Conservation (phyloP, 2,329 filamentous ascomycete genomes). For the Alternaria tenuissima region DNA sequence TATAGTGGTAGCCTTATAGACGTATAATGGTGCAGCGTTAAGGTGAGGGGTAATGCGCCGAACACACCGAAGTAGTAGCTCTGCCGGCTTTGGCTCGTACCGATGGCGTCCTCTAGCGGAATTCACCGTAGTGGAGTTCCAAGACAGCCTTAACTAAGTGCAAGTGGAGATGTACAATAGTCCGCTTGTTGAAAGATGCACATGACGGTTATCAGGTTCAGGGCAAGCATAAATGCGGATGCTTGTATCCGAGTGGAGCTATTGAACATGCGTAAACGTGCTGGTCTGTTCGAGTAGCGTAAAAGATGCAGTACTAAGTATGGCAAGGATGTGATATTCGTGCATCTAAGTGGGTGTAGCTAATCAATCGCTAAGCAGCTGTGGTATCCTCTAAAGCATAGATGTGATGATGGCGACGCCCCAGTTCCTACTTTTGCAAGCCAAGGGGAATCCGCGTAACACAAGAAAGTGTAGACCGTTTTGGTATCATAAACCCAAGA, state of each 20-base stretch:
- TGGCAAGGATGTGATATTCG: constrained; percentile 27
- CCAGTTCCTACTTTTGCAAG: constrained; percentile 28
- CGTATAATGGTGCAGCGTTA: constrained; percentile 14
- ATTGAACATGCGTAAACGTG: background rate
- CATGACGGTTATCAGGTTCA: background rate
- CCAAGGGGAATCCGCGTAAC: constrained; percentile 18
- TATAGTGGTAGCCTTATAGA: constrained; percentile 4
- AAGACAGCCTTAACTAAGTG: constrained; percentile 6
- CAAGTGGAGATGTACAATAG: background rate
- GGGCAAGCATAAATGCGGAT: background rate
- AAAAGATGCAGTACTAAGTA: constrained; percentile 9
- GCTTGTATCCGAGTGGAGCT: background rate
- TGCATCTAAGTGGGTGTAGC: constrained; percentile 30
- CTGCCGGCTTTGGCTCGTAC: constrained; percentile 11
- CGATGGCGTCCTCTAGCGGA: constrained; percentile 3
- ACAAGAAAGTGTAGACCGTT: constrained; percentile 17
- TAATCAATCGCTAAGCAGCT: constrained; percentile 25
- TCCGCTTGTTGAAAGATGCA: constrained; percentile 1
- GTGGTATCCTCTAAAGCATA: constrained; percentile 30
- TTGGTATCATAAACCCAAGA: constrained; percentile 32
- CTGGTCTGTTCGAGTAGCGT: constrained; percentile 1
- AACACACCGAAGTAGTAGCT: constrained; percentile 13
- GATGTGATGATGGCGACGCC: constrained; percentile 18
- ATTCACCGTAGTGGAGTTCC: constrained; percentile 13
- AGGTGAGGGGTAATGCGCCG: constrained; percentile 18